Evolutionary conservation across 1,139 yeast species (phyloP).

Genomic region (Nakaseomyces sp.): DNA sequence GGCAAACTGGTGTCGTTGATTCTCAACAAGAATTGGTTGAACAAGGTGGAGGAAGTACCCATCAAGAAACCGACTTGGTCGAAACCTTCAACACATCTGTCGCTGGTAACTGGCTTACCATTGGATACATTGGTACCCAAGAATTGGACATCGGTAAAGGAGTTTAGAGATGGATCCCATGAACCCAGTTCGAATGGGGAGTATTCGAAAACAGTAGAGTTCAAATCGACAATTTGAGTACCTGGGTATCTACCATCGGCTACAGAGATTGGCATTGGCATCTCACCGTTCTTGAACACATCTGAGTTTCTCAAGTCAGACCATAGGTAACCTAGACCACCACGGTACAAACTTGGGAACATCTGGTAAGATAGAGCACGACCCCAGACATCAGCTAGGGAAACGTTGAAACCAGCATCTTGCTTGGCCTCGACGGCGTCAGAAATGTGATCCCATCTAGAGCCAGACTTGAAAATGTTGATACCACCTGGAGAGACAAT

Average conservation of each 20-base stretch:
- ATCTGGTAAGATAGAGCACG: slow-evolving; percentile 72
- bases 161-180: slow-evolving; percentile 66
- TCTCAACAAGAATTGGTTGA: slow-evolving; percentile 58
- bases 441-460: slow-evolving; percentile 41
- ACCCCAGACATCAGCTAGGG: slow-evolving; percentile 94
- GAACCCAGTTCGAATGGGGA: slow-evolving; percentile 79
- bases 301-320: slow-evolving; percentile 47
- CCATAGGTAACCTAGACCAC: slow-evolving; percentile 56
- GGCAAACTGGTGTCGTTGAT: slow-evolving; percentile 39
- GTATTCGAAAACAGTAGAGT: slow-evolving; percentile 67
- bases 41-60: slow-evolving; percentile 71
- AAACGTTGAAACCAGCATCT: slow-evolving; percentile 68
- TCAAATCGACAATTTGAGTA: slow-evolving; percentile 42
- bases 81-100: slow-evolving; percentile 49
- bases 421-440: slow-evolving; percentile 42
- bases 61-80: slow-evolving; percentile 67
- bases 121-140: slow-evolving; percentile 54
- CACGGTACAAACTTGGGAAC: slow-evolving; percentile 44
- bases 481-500: slow-evolving; percentile 64
- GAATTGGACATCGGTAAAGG: slow-evolving; percentile 58
- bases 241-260: slow-evolving; percentile 74
- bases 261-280: slow-evolving; percentile 78
- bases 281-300: slow-evolving; percentile 45
- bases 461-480: slow-evolving; percentile 48
- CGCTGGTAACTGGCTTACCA: slow-evolving; percentile 39